These are phyloP conservation scores for Ceratocystis colombiana DNA, from an alignment of 2,329 filamentous ascomycete genomes.

Conservation along the genomic window DNA sequence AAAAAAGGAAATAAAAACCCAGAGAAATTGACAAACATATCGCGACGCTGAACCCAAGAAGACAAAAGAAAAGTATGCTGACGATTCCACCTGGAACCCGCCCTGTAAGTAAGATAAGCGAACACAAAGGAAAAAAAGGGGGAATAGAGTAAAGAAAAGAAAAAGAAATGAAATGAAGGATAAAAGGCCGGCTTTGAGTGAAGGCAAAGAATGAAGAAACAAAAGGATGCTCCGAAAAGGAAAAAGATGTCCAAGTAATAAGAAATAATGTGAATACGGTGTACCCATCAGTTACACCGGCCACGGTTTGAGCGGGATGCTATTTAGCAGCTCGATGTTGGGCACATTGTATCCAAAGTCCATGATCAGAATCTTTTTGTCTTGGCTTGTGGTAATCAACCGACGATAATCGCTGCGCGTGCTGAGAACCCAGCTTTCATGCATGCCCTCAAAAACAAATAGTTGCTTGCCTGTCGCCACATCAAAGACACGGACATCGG, in stretches of 20 bases:
- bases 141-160: background rate
- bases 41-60: constrained; percentile 9
- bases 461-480: constrained; percentile 68
- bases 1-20: constrained; percentile 1
- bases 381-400: constrained; percentile 90
- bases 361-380: constrained; percentile 82
- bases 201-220: constrained; percentile 2
- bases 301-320: constrained; percentile 26
- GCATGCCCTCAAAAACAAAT: constrained; percentile 86
- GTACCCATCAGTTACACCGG: background rate
- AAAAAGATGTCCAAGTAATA: background rate
- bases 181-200: background rate
- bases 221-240: background rate
- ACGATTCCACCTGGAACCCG: background rate
- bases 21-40: background rate
- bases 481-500: constrained; percentile 90
- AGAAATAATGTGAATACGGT: background rate
- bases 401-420: constrained; percentile 93
- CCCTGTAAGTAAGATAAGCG: constrained; percentile 5
- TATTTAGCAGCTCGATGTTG: constrained; percentile 49
- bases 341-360: constrained; percentile 66
- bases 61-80: constrained; percentile 1
- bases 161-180: constrained; percentile 7
- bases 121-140: constrained; percentile 13
- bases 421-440: constrained; percentile 89